Evolutionary conservation across 352 stramenopile species (phyloP).

Genomic region (Globisporangium carolinianum): DNA sequence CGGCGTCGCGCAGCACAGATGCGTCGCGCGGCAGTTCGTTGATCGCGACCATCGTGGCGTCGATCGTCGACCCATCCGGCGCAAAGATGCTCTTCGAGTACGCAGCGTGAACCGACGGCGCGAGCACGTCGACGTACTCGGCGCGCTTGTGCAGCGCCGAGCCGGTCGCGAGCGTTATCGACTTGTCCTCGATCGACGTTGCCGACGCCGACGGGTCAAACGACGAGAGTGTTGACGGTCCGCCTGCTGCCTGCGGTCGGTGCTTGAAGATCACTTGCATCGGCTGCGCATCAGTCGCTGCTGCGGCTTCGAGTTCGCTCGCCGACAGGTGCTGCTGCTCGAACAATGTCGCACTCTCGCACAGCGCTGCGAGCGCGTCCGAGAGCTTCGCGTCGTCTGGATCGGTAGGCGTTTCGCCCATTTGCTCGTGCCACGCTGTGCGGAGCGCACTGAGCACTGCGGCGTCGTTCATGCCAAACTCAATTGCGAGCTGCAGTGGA

Average conservation of each 20-base stretch:
- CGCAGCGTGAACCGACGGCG: constrained; percentile 33
- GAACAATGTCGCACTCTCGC: constrained; percentile 35
- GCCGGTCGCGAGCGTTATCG: constrained; percentile 34
- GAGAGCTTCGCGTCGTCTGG: constrained; percentile 29
- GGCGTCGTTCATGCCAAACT: constrained; percentile 67
- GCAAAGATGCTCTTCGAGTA: constrained; percentile 71
- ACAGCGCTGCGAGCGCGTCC: constrained; percentile 37
- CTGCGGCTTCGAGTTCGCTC: constrained; percentile 21
- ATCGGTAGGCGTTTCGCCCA: constrained; percentile 6
- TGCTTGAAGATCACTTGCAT: constrained; percentile 85
- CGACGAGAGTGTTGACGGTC: no score
- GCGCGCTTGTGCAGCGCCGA: constrained; percentile 34
- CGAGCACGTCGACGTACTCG: constrained; percentile 64
- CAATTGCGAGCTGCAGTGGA: constrained; percentile 49
- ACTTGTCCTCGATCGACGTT: constrained; percentile 19
- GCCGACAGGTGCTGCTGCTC: constrained; percentile 35
- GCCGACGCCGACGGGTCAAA: no score
- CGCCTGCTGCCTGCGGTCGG: constrained; percentile 39
- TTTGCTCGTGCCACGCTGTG: constrained; percentile 37
- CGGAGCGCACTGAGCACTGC: constrained; percentile 40
- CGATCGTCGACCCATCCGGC: constrained; percentile 61
- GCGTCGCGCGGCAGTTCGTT: constrained; percentile 32
- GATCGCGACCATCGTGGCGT: constrained; percentile 64
- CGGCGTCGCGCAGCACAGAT: constrained; percentile 44
- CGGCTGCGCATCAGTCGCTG: constrained; percentile 26